Evolutionary conservation across 768 basidiomycete genomes (phyloP), one percentile per base, ranked within the genome.

Genomic region (Cantharellus anzutake): DNA sequence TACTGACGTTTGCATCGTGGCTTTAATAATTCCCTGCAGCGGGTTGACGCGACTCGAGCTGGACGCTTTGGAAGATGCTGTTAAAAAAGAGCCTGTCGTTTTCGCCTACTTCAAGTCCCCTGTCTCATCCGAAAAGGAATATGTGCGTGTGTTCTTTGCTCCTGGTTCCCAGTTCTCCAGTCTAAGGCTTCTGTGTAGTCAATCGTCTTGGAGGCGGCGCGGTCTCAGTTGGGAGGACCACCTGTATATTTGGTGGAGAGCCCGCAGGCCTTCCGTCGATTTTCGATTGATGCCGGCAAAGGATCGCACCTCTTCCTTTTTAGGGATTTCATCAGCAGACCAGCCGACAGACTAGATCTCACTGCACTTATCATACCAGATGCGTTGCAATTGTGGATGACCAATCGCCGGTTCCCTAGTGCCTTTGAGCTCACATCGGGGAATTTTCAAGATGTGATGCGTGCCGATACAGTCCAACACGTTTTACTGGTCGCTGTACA

Each of bases 361-460:
- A 39, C 52, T 35, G 52, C 52, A 55, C 52, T 29, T 29, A 29
- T 29, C 20, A 29, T 29, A 11, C 52, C 7, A 11, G 52, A 7
- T n/a, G 11, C 11, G 37, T 34, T 35, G 11, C 7, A 57, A 65
- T 67, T 5, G 60, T 93, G 86, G 83, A 72, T 92, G 16, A 67
- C 81, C 2, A 68, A 72, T 0, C 78, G 96, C 68, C 80, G 83
- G 39, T 78, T 90, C 34, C 88, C 90, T 0, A 79, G 80, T 1
- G 72, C 80, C 5, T 66, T 82, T 20, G 86, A 94, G 69, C 78
- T 97, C 51, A 80, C 79, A 20, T 78, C 81, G 48, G 82, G 82
- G 57, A 82, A 83, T 2, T 96, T 91, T 75, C 82, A 86, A 64
- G 77, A 75, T 5, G 79, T 96, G 50, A 93, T 97, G 89, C 83